Percentiles rank a stretch among this genome's conserved stretches.
These are phyloP conservation scores for Debaryomycetaceae sp. DNA, from an alignment of 1,139 yeast species.

Conservation along the genomic window DNA sequence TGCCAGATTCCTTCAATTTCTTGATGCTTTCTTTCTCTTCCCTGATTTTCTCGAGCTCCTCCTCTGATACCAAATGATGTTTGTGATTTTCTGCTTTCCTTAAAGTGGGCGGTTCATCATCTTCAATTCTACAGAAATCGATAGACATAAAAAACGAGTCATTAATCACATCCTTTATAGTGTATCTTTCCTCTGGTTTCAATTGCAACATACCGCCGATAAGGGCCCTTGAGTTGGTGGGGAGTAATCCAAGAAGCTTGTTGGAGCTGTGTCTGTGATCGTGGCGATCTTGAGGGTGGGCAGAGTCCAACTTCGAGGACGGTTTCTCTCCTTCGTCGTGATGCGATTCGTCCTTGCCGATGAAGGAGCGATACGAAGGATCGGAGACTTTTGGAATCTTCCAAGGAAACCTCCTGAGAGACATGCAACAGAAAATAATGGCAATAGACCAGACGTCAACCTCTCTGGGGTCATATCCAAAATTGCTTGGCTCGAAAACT, in stretches of 20 bases:
- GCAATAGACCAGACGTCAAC: slow-evolving; percentile 81
- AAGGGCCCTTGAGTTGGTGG: slow-evolving; percentile 29
- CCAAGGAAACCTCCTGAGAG: slow-evolving; percentile 74
- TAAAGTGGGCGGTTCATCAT: slow-evolving; percentile 7
- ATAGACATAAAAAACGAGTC: slow-evolving; percentile 27
- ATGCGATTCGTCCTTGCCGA: slow-evolving; percentile 14
- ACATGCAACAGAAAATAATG: slow-evolving; percentile 73
- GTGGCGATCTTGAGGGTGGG: neutral
- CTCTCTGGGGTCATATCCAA: slow-evolving; percentile 64
- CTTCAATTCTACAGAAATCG: slow-evolving; percentile 22
- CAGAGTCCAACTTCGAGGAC: neutral
- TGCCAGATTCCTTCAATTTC: slow-evolving; percentile 14
- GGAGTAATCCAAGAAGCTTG: slow-evolving; percentile 35
- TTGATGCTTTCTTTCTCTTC: slow-evolving; percentile 35
- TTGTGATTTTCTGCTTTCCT: slow-evolving; percentile 33
- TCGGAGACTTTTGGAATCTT: slow-evolving; percentile 63
- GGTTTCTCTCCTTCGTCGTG: neutral
- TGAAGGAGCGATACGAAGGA: slow-evolving; percentile 46
- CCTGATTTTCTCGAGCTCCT: slow-evolving; percentile 43
- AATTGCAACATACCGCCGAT: slow-evolving; percentile 33
- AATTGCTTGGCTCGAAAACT: slow-evolving; percentile 45
- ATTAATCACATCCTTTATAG: slow-evolving; percentile 28
- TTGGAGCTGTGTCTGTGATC: slow-evolving; percentile 14
- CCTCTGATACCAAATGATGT: slow-evolving; percentile 59
- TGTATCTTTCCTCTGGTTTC: slow-evolving; percentile 24